Conservation (phyloP, 352 stramenopile genomes). For the Blastocystis sp. region DNA sequence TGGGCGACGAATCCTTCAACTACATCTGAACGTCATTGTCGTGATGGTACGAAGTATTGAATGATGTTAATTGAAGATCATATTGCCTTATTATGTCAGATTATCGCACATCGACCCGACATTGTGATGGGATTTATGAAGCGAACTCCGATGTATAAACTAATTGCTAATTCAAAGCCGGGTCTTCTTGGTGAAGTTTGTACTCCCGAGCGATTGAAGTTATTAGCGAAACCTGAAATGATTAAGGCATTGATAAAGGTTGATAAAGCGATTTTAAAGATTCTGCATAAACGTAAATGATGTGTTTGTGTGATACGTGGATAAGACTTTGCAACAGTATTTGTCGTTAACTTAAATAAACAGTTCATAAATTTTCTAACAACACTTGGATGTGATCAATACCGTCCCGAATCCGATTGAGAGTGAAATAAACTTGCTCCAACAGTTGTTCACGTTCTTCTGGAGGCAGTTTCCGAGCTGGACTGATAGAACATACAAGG, state of each 20-base stretch:
- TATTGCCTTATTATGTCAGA: slow-evolving; percentile 38
- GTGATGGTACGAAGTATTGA: not conserved
- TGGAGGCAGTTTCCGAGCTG: not conserved
- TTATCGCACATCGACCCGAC: slow-evolving; percentile 48
- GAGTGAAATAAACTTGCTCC: not conserved
- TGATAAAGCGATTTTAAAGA: not conserved
- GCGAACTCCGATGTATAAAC: slow-evolving; percentile 27
- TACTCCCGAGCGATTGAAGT: slow-evolving; percentile 17
- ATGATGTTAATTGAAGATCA: not conserved
- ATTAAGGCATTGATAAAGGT: slow-evolving; percentile 35
- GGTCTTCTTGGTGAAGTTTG: slow-evolving; percentile 38
- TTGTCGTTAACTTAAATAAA: not conserved
- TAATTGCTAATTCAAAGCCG: not conserved
- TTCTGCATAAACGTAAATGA: slow-evolving; percentile 10
- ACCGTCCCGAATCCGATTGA: not conserved
- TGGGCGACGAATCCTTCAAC: not conserved
- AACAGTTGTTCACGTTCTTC: slow-evolving; percentile 58
- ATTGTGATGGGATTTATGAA: slow-evolving; percentile 56
- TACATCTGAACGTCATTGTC: not conserved
- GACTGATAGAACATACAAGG: not conserved
- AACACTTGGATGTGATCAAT: slow-evolving; percentile 38
- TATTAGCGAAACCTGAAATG: slow-evolving; percentile 45
- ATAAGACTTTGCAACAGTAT: too few relatives aligned
- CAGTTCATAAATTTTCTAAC: not conserved
- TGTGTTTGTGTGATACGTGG: not conserved